Evolutionary conservation across 2,329 filamentous ascomycete species (phyloP).

Genomic region (Cladophialophora carrionii): DNA sequence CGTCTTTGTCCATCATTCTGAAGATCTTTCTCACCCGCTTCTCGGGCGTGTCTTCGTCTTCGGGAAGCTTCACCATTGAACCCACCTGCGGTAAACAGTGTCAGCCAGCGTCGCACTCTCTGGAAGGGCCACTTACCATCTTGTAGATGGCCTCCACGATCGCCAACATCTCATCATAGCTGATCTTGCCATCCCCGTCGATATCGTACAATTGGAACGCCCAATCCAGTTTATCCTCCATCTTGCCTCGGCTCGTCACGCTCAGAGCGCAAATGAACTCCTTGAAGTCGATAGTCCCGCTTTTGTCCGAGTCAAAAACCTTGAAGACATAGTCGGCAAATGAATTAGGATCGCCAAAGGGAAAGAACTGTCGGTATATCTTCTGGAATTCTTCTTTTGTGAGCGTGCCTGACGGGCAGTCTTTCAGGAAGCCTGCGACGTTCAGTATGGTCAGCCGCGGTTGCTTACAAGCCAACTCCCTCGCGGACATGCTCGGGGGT

Average conservation of each 20-base stretch:
- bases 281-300: constrained; percentile 97
- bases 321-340: constrained; percentile 99
- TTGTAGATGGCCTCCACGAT: constrained; percentile 99
- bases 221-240: constrained; percentile 99
- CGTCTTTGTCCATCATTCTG: constrained; percentile 99
- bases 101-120: constrained; percentile 1
- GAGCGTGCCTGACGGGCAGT: constrained; percentile 94
- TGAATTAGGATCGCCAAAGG: constrained; percentile 93
- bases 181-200: constrained; percentile 97
- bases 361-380: constrained; percentile 99
- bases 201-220: constrained; percentile 99
- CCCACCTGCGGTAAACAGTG: constrained; percentile 68
- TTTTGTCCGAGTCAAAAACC: constrained; percentile 97
- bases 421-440: constrained; percentile 71
- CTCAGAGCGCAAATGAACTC: constrained; percentile 98
- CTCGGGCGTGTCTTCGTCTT: constrained; percentile 98
- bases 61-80: constrained; percentile 97
- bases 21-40: constrained; percentile 99
- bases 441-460: constrained; percentile 22
- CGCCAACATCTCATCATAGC: constrained; percentile 97
- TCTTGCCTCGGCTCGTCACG: constrained; percentile 94
- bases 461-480: neutral
- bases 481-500: neutral
- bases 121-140: constrained; percentile 70
- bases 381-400: constrained; percentile 99